A percentile compares a stretch with the other conserved stretches of the same genome.
Conservation (phyloP, 1,139 yeast genomes). For the Zygosaccharomyces sapae region DNA sequence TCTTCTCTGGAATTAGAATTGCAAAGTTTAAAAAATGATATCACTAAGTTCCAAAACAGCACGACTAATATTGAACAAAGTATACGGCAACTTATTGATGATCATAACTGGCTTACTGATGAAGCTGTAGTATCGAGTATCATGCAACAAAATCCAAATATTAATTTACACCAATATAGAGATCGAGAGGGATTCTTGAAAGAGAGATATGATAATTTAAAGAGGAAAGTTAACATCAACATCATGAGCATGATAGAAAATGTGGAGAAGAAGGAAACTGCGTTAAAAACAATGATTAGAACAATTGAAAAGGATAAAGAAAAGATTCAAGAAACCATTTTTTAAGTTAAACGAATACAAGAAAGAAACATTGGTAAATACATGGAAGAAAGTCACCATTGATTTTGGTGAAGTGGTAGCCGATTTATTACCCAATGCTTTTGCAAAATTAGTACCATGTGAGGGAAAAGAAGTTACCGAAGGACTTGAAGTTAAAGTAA, state of each 20-base stretch:
- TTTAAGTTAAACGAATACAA: slow-evolving; percentile 83
- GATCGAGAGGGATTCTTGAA: slow-evolving; percentile 54
- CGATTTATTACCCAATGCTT: slow-evolving; percentile 84
- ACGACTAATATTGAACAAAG: slow-evolving; percentile 42
- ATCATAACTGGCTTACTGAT: slow-evolving; percentile 73
- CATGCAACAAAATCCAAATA: slow-evolving; percentile 55
- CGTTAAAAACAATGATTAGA: slow-evolving; percentile 73
- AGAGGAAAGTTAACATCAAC: slow-evolving; percentile 77
- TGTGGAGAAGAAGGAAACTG: slow-evolving; percentile 81
- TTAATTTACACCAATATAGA: slow-evolving; percentile 60
- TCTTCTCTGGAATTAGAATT: slow-evolving; percentile 48
- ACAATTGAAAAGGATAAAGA: slow-evolving; percentile 88
- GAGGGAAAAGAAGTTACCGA: slow-evolving; percentile 78
- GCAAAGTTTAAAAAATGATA: slow-evolving; percentile 61
- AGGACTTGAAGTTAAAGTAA: slow-evolving; percentile 89
- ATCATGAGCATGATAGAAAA: slow-evolving; percentile 93
- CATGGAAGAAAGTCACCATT: slow-evolving; percentile 78
- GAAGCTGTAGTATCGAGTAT: slow-evolving; percentile 51
- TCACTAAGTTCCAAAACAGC: slow-evolving; percentile 52
- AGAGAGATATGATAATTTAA: slow-evolving; percentile 69
- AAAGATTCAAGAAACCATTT: slow-evolving; percentile 87
- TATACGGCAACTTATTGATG: slow-evolving; percentile 49
- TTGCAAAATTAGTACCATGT: slow-evolving; percentile 81
- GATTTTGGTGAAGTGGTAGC: slow-evolving; percentile 94
- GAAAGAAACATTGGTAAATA: slow-evolving; percentile 72